phyloP scores from a whole-genome alignment of 2,329 filamentous ascomycete genomes.

The Orbilia blumenaviensis region DNA sequence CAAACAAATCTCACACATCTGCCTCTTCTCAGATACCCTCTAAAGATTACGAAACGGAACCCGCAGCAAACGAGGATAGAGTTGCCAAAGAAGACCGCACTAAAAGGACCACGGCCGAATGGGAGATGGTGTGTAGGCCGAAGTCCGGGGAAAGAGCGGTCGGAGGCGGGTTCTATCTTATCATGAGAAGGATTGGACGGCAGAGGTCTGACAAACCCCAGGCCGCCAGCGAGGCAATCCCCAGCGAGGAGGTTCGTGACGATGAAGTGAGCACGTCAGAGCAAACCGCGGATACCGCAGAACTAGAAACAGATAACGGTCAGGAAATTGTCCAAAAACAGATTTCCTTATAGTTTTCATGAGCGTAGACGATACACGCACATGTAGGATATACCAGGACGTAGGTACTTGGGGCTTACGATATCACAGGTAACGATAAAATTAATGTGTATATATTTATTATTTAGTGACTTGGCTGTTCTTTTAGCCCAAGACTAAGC shows the following conservation, averaged over 20 bases:
- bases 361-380: not conserved
- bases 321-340: not conserved
- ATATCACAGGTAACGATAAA: no score
- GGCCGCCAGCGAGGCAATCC: conserved; percentile 1
- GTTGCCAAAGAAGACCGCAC: not conserved
- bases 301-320: not conserved
- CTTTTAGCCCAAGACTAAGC: not conserved
- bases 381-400: no score
- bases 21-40: not conserved
- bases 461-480: not conserved
- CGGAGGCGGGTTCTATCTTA: conserved; percentile 57
- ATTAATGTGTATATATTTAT: conserved; percentile 3
- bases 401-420: no score
- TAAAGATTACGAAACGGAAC: conserved; percentile 19
- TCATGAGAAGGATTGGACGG: conserved; percentile 53
- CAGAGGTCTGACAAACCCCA: conserved; percentile 1
- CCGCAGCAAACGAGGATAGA: conserved; percentile 6
- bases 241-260: not conserved
- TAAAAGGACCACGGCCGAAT: conserved; percentile 8
- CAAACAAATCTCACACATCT: conserved; percentile 11
- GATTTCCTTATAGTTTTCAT: not conserved
- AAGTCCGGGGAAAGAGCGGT: conserved; percentile 55
- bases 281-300: not conserved
- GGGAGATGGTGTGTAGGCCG: conserved; percentile 57
- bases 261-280: not conserved